Percentiles rank a stretch among this genome's conserved stretches.
phyloP scores from a whole-genome alignment of 805 yeast genomes.

The Candida ficus region DNA sequence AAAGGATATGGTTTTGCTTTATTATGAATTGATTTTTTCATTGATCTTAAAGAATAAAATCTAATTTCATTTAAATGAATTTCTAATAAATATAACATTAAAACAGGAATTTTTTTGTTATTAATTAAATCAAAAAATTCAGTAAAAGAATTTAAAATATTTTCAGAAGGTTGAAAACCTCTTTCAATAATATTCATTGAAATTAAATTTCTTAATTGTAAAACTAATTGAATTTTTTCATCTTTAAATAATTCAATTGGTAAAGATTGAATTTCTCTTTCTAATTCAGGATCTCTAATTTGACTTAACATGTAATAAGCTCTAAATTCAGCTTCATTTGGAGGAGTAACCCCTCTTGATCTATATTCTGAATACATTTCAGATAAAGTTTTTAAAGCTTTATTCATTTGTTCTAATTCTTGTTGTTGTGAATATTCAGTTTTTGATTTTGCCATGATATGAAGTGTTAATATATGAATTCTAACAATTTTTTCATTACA shows the following conservation, averaged over 20 bases:
- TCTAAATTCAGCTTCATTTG: slow-evolving; percentile 90
- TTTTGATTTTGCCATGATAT: slow-evolving; percentile 72
- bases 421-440: slow-evolving; percentile 88
- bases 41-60: slow-evolving; percentile 62
- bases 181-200: slow-evolving; percentile 55
- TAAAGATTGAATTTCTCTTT: slow-evolving; percentile 62
- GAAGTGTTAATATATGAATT: slow-evolving; percentile 76
- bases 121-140: slow-evolving; percentile 58
- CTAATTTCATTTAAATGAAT: slow-evolving; percentile 76
- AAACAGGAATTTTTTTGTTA: slow-evolving; percentile 50
- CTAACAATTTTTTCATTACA: slow-evolving; percentile 91
- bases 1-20: slow-evolving; percentile 64
- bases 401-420: slow-evolving; percentile 90
- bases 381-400: slow-evolving; percentile 79
- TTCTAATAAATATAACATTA: slow-evolving; percentile 72
- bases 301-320: slow-evolving; percentile 81
- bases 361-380: slow-evolving; percentile 84
- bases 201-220: slow-evolving; percentile 60
- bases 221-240: slow-evolving; percentile 60
- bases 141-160: slow-evolving; percentile 53
- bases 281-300: slow-evolving; percentile 79
- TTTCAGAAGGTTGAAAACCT: slow-evolving; percentile 47
- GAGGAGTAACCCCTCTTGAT: slow-evolving; percentile 59
- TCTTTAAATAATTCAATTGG: slow-evolving; percentile 54
- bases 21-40: slow-evolving; percentile 63